Base-by-base conservation (phyloP, 495 filamentous ascomycete genomes). In the Annulohypoxylon bovei region DNA sequence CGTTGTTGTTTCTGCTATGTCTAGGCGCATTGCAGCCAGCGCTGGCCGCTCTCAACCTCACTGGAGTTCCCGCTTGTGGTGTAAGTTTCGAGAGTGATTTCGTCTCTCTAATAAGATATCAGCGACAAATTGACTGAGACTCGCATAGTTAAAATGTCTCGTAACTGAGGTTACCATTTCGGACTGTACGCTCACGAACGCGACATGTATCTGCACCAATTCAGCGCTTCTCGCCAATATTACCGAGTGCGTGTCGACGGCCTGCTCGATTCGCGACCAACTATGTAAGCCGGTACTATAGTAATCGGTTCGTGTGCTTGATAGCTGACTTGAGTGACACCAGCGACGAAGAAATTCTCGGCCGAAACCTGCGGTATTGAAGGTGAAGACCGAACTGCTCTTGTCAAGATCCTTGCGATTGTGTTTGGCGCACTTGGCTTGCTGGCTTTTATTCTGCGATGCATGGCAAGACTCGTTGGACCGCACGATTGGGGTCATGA, bases 201-300 rank as follows among this genome's bases (percentile, higher is more conserved):
- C 67, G 20, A 75, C 77, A 16, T 81, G 79, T 46, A 52, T 78
- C 23, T 81, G 79, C 59, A 63, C 66, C 16, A 77, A 76, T 61
- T 61, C 20, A 16, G 6, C 57, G 9, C 62, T 81, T 6, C 71
- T 72, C 37, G 42, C 37, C 9, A 35, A 71, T 11, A 70, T 80
- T 39, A 72, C 76, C 30, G 39, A 64, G 35, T 81, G 79, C 20
- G 71, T 81, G 5, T 30, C 58, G 25, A 8, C 32, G 6, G 64
- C 66, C 35, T 81, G 79, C 60, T 70, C 77, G 22, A 70, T 78
- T 30, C 70, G 70, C 7, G 73, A 81, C 58, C 65, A 63, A 53
- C 55, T 81, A 27, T 37, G 78, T 80, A 68, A 67, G 70, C 18
- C 11, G 33, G 39, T 20, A 30, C 7, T 0, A 28, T 16, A 2